Conservation (phyloP, 73 alveolate genomes). For the Paramecium primaurelia region DNA sequence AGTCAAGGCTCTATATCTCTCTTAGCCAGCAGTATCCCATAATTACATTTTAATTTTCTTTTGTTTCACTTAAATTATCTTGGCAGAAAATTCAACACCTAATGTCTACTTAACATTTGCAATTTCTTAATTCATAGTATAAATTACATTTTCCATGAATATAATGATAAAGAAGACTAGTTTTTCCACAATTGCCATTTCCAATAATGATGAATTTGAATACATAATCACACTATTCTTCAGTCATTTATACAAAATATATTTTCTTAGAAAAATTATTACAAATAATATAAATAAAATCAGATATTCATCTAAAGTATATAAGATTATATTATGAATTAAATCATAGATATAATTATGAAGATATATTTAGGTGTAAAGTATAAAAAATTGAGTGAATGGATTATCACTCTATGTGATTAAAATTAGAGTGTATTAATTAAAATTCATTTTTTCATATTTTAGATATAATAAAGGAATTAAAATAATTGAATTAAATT, state of each 20-base stretch:
- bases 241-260: background rate
- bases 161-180: background rate
- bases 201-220: conserved; percentile 8
- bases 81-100: conserved; percentile 44
- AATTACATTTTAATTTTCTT: conserved; percentile 72
- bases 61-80: background rate
- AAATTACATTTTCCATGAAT: background rate
- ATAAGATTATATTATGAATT: too few relatives aligned
- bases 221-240: background rate
- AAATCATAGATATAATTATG: too few relatives aligned
- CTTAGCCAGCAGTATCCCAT: conserved; percentile 97
- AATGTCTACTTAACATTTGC: background rate
- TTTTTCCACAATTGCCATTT: conserved; percentile 27
- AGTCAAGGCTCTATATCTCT: conserved; percentile 68
- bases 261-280: background rate
- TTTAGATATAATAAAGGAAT: too few relatives aligned
- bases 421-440: too few relatives aligned
- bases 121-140: background rate
- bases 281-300: background rate
- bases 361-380: too few relatives aligned
- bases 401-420: too few relatives aligned
- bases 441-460: too few relatives aligned
- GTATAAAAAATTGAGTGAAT: too few relatives aligned
- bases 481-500: too few relatives aligned
- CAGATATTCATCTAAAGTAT: background rate